A percentile compares a stretch with the other conserved stretches of the same genome.
phyloP scores from a whole-genome alignment of 495 filamentous ascomycete species.

The Tuber melanosporum region DNA sequence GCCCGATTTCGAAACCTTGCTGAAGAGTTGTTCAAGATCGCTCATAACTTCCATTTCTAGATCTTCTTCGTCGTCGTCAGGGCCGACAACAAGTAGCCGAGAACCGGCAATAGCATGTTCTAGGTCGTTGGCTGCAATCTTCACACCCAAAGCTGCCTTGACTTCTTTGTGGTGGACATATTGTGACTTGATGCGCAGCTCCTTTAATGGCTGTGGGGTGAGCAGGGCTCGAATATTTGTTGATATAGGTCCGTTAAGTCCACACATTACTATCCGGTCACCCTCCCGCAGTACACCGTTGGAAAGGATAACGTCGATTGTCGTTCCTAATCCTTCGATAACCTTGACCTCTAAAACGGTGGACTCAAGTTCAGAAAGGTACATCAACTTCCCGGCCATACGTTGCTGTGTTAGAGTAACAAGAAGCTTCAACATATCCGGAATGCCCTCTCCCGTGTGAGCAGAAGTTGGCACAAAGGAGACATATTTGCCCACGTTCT shows the following conservation, averaged over 20 bases:
- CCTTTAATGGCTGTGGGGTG: conserved; percentile 88
- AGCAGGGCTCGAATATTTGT: conserved; percentile 96
- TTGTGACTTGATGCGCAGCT: conserved; percentile 83
- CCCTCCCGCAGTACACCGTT: conserved; percentile 95
- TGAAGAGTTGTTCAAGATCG: conserved; percentile 85
- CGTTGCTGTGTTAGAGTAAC: conserved; percentile 87
- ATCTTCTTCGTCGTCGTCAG: conserved; percentile 93
- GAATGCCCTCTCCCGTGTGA: conserved; percentile 96
- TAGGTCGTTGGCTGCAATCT: conserved; percentile 93
- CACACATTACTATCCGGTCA: conserved; percentile 89
- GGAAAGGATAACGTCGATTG: conserved; percentile 93
- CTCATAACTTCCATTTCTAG: conserved; percentile 94
- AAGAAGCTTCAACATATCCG: conserved; percentile 97
- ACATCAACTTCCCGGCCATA: conserved; percentile 98
- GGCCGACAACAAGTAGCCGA: conserved; percentile 83
- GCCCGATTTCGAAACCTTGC: conserved; percentile 79
- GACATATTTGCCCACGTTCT: conserved; percentile 86
- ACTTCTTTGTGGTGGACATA: conserved; percentile 99
- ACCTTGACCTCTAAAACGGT: conserved; percentile 99
- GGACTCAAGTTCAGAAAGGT: conserved; percentile 92
- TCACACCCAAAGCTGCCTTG: conserved; percentile 96
- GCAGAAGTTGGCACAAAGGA: conserved; percentile 95
- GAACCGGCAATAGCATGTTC: conserved; percentile 97
- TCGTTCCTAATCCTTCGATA: conserved; percentile 96
- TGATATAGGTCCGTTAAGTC: conserved; percentile 84